Evolutionary conservation across 768 basidiomycete genomes (phyloP).

Genomic region (Amanita brunnescens): DNA sequence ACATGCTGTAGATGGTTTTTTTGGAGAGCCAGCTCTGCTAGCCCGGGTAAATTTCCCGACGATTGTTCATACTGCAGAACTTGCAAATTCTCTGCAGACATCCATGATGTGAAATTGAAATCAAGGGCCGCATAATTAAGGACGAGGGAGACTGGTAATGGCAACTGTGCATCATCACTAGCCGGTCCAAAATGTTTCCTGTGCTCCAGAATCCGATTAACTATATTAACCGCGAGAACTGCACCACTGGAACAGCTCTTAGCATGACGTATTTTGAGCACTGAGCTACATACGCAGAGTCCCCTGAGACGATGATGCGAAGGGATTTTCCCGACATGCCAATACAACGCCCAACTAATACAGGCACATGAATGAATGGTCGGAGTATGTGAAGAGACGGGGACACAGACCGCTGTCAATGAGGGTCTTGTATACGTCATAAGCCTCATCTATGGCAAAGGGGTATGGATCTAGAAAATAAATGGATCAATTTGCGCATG

Average conservation of each 20-base stretch:
- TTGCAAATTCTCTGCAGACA: constrained; percentile 74
- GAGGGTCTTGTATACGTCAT: constrained; percentile 80
- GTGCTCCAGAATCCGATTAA: constrained; percentile 77
- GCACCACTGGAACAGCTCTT: constrained; percentile 56
- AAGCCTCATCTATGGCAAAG: constrained; percentile 91
- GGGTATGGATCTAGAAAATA: constrained; percentile 85
- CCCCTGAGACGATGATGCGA: constrained; percentile 76
- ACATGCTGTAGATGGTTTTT: constrained; percentile 87
- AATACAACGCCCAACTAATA: constrained; percentile 56
- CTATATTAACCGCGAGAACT: constrained; percentile 74
- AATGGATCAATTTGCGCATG: neutral
- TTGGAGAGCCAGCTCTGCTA: constrained; percentile 62
- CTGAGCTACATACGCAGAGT: constrained; percentile 80
- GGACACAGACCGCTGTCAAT: constrained; percentile 51
- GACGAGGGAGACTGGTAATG: constrained; percentile 73
- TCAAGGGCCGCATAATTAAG: constrained; percentile 90
- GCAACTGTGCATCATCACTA: constrained; percentile 36
- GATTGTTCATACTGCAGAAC: constrained; percentile 86
- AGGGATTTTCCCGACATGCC: constrained; percentile 84
- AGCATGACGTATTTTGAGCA: constrained; percentile 8
- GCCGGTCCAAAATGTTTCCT: constrained; percentile 26
- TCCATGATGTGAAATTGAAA: constrained; percentile 99
- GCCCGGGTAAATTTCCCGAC: constrained; percentile 65
- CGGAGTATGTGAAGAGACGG: neutral
- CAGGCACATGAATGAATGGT: constrained; percentile 4